Base-by-base conservation (phyloP, 2,329 filamentous ascomycete genomes). In the Scytalidium lignicola region DNA sequence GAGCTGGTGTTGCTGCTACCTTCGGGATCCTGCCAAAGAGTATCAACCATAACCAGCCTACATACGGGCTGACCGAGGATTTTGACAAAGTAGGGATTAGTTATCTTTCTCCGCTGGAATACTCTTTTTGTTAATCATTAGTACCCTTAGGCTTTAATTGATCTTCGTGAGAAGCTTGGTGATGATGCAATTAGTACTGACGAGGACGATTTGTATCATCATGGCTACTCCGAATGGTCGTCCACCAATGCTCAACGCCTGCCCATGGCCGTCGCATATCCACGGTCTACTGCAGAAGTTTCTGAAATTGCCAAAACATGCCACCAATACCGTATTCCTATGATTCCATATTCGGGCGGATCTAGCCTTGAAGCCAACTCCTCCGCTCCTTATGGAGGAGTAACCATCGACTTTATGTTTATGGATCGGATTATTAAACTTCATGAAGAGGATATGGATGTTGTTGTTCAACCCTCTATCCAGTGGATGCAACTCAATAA, bases 401-500 rank as follows among this genome's bases (percentile, higher is more conserved):
- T 96, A 62, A 91, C 87, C 57, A 85, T 96, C 44, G 91, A 96
- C 62, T 96, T 96, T 65, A 79, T 80, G 1, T 80, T 80, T 59
- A 96, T 96, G 91, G 84, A 95, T 65, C 74, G 83, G 60, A 85
- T 96, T 21, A 58, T 96, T 23, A 75, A 83, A 48, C 75, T 96
- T 47, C 86, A 95, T 66, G 83, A 86, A 57, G 85, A 89, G 3
- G 91, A 96, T 64, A 88, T 96, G 86, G 91, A 96, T 60, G 76
- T 95, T 45, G 86, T 95, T 3, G 90, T 96, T 2, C 91, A 96
- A 65, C 91, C 91, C 2, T 86, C 86, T 7, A 83, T 96, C 6
- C 2, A 19, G 12, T 96, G 90, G 89, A 88, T 93, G 75, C 82
- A 87, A 47, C 71, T 96, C 49, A 96, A 96, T 59, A 80, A 85